These are phyloP conservation scores for Arachis monticola DNA, from an alignment of 331 rosid genomes.

Conservation along the genomic window DNA sequence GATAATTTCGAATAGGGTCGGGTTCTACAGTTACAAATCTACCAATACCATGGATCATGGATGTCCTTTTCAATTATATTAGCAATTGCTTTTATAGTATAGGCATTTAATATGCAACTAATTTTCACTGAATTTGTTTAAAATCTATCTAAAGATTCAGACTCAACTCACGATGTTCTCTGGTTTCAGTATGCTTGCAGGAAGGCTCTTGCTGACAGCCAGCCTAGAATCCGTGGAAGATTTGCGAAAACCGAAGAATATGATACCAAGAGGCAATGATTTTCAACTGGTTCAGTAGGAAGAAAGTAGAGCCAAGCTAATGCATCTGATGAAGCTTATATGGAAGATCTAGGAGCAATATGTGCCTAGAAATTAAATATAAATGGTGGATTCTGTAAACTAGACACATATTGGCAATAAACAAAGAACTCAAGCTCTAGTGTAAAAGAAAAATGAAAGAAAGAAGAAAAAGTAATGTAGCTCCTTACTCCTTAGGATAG, in stretches of 20 bases:
- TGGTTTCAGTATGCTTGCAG: constrained; percentile 90
- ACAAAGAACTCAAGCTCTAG: constrained; percentile 45
- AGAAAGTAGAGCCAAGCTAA: constrained; percentile 50
- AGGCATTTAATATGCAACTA: background rate
- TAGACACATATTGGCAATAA: constrained; percentile 47
- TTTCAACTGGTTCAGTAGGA: constrained; percentile 34
- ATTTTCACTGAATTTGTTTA: constrained; percentile 9
- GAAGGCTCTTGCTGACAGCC: constrained; percentile 99
- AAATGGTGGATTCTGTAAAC: constrained; percentile 35
- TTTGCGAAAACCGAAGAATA: constrained; percentile 89
- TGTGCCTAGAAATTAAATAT: constrained; percentile 37
- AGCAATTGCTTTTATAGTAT: too few species aligned
- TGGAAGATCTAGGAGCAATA: constrained; percentile 37
- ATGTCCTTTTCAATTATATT: too few species aligned
- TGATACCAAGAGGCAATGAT: constrained; percentile 61
- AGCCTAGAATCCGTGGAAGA: constrained; percentile 98
- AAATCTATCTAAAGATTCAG: background rate
- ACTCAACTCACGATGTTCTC: constrained; percentile 28
- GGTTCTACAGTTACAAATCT: too few species aligned
- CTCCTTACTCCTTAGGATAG: constrained; percentile 28
- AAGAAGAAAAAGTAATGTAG: too few species aligned
- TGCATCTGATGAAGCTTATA: constrained; percentile 42
- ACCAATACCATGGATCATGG: too few species aligned
- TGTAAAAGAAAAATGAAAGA: too few species aligned
- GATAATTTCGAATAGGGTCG: too few species aligned